phyloP scores from a whole-genome alignment of 768 basidiomycete species.

The Panaeolus cyanescens region DNA sequence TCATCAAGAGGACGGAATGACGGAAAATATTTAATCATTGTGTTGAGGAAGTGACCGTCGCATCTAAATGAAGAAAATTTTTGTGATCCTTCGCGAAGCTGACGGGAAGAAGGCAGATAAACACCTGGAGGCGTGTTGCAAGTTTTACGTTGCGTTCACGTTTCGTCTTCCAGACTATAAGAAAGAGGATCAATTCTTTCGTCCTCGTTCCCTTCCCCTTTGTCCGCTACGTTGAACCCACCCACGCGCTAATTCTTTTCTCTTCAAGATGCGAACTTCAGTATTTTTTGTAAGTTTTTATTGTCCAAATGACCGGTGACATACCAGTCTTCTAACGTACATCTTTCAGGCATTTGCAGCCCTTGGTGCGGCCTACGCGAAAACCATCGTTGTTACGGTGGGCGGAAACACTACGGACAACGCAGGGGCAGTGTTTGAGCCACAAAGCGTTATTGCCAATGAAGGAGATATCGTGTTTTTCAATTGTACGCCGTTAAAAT shows the following conservation, averaged over 20 bases:
- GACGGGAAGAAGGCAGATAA: neutral
- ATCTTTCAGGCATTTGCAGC: constrained; percentile 6
- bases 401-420: constrained; percentile 47
- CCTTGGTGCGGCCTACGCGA: constrained; percentile 28
- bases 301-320: neutral
- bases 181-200: neutral
- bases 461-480: constrained; percentile 54
- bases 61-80: neutral
- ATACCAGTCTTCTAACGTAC: too few species aligned
- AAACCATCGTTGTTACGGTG: constrained; percentile 45
- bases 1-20: neutral
- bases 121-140: neutral
- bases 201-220: neutral
- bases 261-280: neutral
- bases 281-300: neutral
- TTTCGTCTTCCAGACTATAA: neutral
- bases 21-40: neutral
- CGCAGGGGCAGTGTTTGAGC: constrained; percentile 46
- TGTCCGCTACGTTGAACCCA: neutral
- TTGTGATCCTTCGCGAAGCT: neutral
- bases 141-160: neutral
- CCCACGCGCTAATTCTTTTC: neutral
- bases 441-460: constrained; percentile 42
- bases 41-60: neutral
- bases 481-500: constrained; percentile 44